Percentiles rank a stretch among this genome's conserved stretches.
Conservation (phyloP, 164 flowering plant genomes). For the Berberis vulgaris region DNA sequence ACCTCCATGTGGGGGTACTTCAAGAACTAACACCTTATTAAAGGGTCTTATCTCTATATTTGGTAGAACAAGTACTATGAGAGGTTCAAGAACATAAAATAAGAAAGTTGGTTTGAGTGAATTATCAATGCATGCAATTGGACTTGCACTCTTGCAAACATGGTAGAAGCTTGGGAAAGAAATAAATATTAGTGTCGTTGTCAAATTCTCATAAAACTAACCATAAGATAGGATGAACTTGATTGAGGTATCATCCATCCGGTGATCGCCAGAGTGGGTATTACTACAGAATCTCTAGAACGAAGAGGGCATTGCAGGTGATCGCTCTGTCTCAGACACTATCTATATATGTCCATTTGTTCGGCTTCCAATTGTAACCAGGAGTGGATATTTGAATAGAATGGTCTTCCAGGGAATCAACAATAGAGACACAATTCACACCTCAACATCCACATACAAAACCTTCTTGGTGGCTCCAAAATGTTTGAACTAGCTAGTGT, state of each 20-base stretch:
- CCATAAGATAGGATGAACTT: constrained; percentile 12
- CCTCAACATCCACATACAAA: constrained; percentile 21
- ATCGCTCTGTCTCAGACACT: neutral
- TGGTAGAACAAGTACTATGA: neutral
- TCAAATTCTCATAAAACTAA: neutral
- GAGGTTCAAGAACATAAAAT: too few species aligned
- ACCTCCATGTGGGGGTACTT: neutral
- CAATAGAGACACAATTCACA: constrained; percentile 5
- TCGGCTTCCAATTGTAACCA: constrained; percentile 38
- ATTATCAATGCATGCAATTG: too few species aligned
- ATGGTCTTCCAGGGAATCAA: constrained; percentile 22
- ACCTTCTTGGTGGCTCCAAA: constrained; percentile 12
- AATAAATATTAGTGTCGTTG: neutral
- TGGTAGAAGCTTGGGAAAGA: neutral
- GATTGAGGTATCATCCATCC: constrained; percentile 23
- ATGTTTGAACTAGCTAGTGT: neutral
- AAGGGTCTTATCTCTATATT: neutral
- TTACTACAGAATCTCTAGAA: constrained; percentile 28
- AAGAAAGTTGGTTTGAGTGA: too few species aligned
- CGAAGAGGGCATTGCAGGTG: constrained; percentile 29
- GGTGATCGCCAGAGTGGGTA: constrained; percentile 1
- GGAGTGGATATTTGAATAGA: constrained; percentile 33
- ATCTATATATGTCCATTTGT: neutral
- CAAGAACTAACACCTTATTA: neutral
- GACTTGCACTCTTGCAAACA: neutral